phyloP scores from a whole-genome alignment of 352 stramenopile genomes.

The Phytophthora hybrid region DNA sequence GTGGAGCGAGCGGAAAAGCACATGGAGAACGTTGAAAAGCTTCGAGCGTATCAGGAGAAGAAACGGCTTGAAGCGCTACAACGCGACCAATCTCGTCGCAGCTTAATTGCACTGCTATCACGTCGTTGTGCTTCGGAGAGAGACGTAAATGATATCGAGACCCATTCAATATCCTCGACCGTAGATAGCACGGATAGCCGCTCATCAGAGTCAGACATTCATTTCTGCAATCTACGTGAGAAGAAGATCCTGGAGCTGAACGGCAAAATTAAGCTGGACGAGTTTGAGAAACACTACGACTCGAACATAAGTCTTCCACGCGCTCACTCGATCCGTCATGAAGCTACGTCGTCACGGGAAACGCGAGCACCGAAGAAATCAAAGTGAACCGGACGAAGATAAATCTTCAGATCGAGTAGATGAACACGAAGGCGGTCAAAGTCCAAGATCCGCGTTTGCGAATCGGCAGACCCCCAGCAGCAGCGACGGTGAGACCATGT shows the following conservation, averaged over 20 bases:
- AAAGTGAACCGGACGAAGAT: not conserved
- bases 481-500: constrained; percentile 58
- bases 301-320: constrained; percentile 70
- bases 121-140: not conserved
- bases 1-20: constrained; percentile 60
- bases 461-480: not conserved
- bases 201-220: constrained; percentile 18
- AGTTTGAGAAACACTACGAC: constrained; percentile 74
- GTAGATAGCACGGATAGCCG: not conserved
- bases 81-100: constrained; percentile 40
- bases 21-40: constrained; percentile 73
- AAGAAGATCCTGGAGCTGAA: constrained; percentile 70
- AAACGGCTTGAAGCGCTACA: constrained; percentile 48
- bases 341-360: constrained; percentile 31
- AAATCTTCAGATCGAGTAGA: not conserved
- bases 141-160: not conserved
- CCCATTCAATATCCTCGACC: not conserved
- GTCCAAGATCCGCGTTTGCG: too few species aligned
- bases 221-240: constrained; percentile 60
- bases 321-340: constrained; percentile 50
- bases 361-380: not conserved
- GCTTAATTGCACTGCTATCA: constrained; percentile 24
- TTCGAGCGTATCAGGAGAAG: constrained; percentile 62
- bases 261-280: constrained; percentile 56
- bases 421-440: not conserved